Evolutionary conservation across 225 moss, liverwort and hornwort species (phyloP).

Genomic region (Thuidium tamariscinum): DNA sequence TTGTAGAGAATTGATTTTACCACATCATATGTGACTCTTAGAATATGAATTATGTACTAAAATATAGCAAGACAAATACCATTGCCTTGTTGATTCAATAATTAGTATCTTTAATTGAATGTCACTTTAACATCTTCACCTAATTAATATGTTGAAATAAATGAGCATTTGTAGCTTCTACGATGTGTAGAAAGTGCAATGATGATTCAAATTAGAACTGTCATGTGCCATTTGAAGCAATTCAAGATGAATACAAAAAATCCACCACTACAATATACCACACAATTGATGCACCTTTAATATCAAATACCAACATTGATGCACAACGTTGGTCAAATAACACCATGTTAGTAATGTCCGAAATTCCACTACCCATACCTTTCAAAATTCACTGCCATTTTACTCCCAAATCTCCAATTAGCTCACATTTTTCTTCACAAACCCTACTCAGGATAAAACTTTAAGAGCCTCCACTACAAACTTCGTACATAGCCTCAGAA

Average conservation of each 20-base stretch:
- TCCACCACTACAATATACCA: background rate
- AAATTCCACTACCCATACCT: background rate
- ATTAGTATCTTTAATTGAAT: background rate
- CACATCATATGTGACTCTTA: rapidly evolving
- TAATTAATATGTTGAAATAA: background rate
- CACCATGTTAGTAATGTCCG: background rate
- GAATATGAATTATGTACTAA: background rate
- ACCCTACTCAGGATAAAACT: background rate
- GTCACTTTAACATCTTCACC: background rate
- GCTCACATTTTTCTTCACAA: background rate
- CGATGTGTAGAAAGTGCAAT: background rate
- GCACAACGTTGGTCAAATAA: background rate
- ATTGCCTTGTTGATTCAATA: background rate
- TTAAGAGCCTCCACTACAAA: background rate
- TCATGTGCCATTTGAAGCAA: background rate
- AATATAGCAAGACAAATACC: no score
- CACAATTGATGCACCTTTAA: background rate
- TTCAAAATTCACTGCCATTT: background rate
- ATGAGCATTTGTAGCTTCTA: background rate
- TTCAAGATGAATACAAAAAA: background rate
- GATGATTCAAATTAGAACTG: background rate
- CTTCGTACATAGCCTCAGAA: background rate
- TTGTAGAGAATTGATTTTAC: rapidly evolving
- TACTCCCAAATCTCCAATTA: background rate
- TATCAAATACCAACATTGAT: background rate